phyloP scores from a whole-genome alignment of 2,329 filamentous ascomycete genomes.

The Aureobasidium sp. region DNA sequence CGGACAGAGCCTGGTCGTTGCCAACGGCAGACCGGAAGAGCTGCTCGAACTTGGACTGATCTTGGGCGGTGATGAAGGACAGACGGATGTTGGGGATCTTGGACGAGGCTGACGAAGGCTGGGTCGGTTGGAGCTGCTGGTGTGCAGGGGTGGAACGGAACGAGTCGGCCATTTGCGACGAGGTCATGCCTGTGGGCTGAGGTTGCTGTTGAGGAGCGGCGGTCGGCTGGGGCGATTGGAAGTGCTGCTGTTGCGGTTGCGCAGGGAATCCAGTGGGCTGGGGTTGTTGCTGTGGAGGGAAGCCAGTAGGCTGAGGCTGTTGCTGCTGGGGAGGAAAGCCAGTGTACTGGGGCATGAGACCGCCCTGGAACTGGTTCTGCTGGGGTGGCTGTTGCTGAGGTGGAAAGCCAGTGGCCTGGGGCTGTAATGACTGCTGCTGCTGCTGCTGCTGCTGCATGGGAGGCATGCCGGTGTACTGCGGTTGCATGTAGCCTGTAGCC shows the following conservation, averaged over 20 bases:
- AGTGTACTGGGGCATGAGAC: neutral
- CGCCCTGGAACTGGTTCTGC: conserved; percentile 22
- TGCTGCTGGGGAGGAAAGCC: conserved; percentile 18
- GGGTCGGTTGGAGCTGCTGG: conserved; percentile 49
- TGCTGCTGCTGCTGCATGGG: conserved; percentile 29
- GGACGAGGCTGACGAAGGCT: conserved; percentile 52
- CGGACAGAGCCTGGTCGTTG: conserved; percentile 74
- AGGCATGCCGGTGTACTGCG: conserved; percentile 53
- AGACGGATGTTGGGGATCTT: conserved; percentile 91
- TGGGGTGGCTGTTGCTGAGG: conserved; percentile 29
- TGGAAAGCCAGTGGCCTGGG: conserved; percentile 27
- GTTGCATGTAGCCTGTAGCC: conserved; percentile 50
- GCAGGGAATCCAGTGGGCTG: no score
- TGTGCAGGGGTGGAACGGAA: conserved; percentile 47
- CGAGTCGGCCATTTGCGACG: conserved; percentile 54
- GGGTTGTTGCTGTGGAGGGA: conserved; percentile 18
- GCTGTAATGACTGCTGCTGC: conserved; percentile 36
- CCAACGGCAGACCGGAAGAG: conserved; percentile 93
- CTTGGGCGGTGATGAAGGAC: conserved; percentile 89
- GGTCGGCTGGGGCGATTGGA: conserved; percentile 27
- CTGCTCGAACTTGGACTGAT: conserved; percentile 95
- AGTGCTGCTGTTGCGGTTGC: conserved; percentile 33
- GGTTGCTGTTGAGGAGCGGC: conserved; percentile 42
- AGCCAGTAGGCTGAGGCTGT: conserved; percentile 15
- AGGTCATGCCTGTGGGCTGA: conserved; percentile 53